These are phyloP conservation scores for Pinus tabuliformis DNA, from an alignment of 75 land plant genomes.

Conservation along the genomic window DNA sequence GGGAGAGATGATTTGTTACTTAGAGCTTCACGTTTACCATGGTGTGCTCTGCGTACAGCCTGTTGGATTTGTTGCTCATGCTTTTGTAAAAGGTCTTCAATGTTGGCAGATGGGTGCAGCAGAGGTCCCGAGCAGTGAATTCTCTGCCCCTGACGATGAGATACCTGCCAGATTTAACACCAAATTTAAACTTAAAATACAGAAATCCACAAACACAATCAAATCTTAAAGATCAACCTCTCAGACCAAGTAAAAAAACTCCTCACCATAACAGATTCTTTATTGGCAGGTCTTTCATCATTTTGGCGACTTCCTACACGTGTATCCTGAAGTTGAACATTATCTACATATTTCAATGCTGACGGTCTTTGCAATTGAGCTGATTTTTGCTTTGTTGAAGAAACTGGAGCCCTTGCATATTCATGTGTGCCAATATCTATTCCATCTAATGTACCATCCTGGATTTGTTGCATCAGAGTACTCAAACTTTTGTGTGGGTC, in stretches of 20 bases:
- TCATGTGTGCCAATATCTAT: conserved; percentile 2
- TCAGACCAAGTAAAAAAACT: neutral
- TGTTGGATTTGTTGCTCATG: conserved; percentile 11
- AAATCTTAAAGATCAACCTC: neutral
- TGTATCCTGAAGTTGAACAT: conserved; percentile 2
- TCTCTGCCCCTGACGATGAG: neutral
- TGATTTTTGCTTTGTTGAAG: neutral
- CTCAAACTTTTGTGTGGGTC: neutral
- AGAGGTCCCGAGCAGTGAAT: conserved; percentile 10
- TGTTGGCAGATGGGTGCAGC: conserved; percentile 12
- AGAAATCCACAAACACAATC: neutral
- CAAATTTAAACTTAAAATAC: neutral
- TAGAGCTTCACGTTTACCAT: conserved; percentile 1
- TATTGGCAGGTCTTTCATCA: conserved; percentile 4
- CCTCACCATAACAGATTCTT: conserved; percentile 6
- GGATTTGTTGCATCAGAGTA: neutral
- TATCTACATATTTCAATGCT: neutral
- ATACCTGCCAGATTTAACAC: conserved; percentile 4
- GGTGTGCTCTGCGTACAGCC: conserved; percentile 9
- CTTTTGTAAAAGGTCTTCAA: conserved; percentile 10
- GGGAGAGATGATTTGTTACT: neutral
- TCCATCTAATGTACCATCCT: neutral
- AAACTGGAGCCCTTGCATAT: neutral
- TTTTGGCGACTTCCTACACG: neutral
- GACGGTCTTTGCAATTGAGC: neutral